Base-by-base conservation (phyloP, 2,329 filamentous ascomycete genomes). In the Orbilia quercus region DNA sequence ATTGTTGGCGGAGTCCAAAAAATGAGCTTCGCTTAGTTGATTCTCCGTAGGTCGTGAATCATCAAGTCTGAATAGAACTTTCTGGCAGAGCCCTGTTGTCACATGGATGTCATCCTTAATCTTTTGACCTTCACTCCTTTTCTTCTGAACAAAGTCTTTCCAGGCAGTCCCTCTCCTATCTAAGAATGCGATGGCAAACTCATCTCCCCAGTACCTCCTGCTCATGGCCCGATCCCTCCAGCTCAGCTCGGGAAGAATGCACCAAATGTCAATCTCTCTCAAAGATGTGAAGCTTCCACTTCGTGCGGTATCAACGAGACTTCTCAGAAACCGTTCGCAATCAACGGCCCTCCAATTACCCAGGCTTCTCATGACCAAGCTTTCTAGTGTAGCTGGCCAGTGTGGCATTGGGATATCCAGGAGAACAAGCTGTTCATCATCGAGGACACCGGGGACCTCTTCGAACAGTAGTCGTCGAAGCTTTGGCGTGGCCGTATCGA, bases 201-300 rank as follows among this genome's bases (percentile, higher is more conserved):
- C 67, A 59, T 72, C 59, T 12, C 67, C 59, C 67, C 67, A 72
- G 28, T 54, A 47, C 38, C 47, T 65, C 23, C 67, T 64, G 28
- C 59, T 72, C 7, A 34, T 54, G 23, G 67, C 67, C 9, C 67
- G 59, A 25, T 72, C 67, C 18, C 67, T 58, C 67, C 67, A 72
- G 38, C 67, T 42, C n/a, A 72, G 48, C n/a, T 65, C 53, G 1
- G 67, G 67, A 18, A 72, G 59, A 22, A 72, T 72, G 25, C 67
- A 72, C 67, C 67, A 72, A 25, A 72, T 55, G 50, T 72, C 67
- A 1, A 72, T 40, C 47, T 72, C 67, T n/a, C 67, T 64, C 2
- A 72, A 16, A 3, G 67, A 44, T 51, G 34, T 72, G 16, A 72
- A 72, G 1, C 59, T 51, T 7, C 67, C 67, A n/a, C 47, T 42